phyloP scores from a whole-genome alignment of 2,329 filamentous ascomycete species.

The Dryadomyces quercus-mongolicae region DNA sequence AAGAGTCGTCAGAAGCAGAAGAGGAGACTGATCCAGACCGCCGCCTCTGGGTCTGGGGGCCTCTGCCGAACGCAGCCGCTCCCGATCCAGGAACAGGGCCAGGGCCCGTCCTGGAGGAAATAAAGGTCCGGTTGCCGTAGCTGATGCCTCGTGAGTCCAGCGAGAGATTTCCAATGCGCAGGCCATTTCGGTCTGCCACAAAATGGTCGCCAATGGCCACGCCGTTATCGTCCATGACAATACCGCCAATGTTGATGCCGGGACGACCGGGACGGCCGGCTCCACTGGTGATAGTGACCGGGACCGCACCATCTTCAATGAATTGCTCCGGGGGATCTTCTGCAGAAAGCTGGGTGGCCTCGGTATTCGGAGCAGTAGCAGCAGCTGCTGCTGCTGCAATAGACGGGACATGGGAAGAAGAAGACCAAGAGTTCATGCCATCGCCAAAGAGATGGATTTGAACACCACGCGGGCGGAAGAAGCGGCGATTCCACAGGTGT shows the following conservation, averaged over 20 bases:
- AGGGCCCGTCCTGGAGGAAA: not conserved
- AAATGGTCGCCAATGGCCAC: constrained; percentile 30
- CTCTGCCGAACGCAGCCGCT: not conserved
- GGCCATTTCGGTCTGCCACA: constrained; percentile 29
- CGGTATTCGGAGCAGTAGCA: too few species aligned
- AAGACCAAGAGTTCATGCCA: not conserved
- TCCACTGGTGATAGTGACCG: constrained; percentile 1
- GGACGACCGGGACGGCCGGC: constrained; percentile 1
- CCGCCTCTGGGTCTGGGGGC: not conserved
- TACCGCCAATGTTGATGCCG: constrained; percentile 24
- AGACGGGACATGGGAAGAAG: not conserved
- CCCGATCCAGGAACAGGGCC: not conserved
- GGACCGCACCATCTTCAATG: constrained; percentile 2
- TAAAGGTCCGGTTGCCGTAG: constrained; percentile 15
- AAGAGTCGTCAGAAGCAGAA: not conserved
- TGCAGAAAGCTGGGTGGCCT: not conserved
- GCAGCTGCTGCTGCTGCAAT: not conserved
- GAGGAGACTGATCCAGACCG: constrained; percentile 4
- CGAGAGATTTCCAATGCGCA: constrained; percentile 32
- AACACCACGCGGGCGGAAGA: constrained; percentile 40
- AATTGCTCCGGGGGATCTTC: too few species aligned
- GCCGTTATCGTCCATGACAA: constrained; percentile 30
- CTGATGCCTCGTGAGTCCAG: constrained; percentile 23
- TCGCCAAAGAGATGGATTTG: constrained; percentile 19
- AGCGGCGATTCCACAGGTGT: constrained; percentile 42